Conservation (phyloP, 2,329 filamentous ascomycete genomes). For the Teratosphaeriaceae sp. region DNA sequence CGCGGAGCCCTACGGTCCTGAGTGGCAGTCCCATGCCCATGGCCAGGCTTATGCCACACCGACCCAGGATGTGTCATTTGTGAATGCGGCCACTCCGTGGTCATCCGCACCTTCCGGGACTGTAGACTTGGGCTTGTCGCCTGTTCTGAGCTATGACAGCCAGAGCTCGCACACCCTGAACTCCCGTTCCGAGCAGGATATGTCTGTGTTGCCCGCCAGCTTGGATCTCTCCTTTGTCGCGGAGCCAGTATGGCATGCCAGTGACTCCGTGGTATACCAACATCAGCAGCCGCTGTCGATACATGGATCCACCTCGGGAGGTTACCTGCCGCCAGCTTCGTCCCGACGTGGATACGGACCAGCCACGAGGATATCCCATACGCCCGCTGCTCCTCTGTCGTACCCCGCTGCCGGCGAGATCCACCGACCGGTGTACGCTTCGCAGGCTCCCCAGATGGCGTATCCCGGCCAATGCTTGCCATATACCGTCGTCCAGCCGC, state of each 20-base stretch:
- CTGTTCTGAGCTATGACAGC: slow-evolving; percentile 30
- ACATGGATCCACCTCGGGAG: slow-evolving; percentile 1
- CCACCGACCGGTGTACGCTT: slow-evolving; percentile 3
- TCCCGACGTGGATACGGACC: not conserved
- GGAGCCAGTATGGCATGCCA: slow-evolving; percentile 18
- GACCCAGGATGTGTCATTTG: not conserved
- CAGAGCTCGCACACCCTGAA: slow-evolving; percentile 26
- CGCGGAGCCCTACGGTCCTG: slow-evolving; percentile 13
- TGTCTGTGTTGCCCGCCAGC: slow-evolving; percentile 19
- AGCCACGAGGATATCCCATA: not conserved
- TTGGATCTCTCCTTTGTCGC: slow-evolving; percentile 24
- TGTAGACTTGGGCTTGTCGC: slow-evolving; percentile 30
- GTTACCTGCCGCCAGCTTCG: not conserved
- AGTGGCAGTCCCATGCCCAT: slow-evolving; percentile 11
- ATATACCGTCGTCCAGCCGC: slow-evolving; percentile 6
- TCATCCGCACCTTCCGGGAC: slow-evolving; percentile 18
- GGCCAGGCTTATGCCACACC: slow-evolving; percentile 8
- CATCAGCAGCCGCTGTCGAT: slow-evolving; percentile 6
- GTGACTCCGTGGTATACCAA: slow-evolving; percentile 12
- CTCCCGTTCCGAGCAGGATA: slow-evolving; percentile 23
- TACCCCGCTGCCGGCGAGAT: not conserved
- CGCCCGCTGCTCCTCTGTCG: not conserved
- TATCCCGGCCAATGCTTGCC: slow-evolving; percentile 1
- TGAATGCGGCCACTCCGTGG: slow-evolving; percentile 18
- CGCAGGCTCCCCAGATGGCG: slow-evolving; percentile 2